phyloP scores from a whole-genome alignment of 2,329 filamentous ascomycete species.

The Venturia effusa region DNA sequence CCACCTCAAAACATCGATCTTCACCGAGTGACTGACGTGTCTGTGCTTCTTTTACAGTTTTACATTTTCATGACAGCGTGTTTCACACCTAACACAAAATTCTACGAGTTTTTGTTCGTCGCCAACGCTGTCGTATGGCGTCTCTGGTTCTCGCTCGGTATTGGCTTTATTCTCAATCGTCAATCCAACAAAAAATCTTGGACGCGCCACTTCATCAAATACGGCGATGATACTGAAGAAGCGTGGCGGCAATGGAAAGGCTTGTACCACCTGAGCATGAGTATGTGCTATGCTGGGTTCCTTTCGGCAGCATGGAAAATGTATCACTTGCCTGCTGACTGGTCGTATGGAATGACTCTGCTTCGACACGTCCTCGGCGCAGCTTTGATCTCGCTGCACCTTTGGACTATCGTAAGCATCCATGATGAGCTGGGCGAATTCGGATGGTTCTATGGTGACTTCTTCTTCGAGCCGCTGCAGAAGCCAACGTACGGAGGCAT shows the following conservation, averaged over 20 bases:
- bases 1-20: constrained; percentile 78
- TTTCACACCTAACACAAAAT: constrained; percentile 63
- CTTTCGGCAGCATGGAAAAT: constrained; percentile 92
- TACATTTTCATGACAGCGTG: constrained; percentile 66
- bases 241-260: constrained; percentile 98
- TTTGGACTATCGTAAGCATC: constrained; percentile 88
- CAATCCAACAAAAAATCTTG: constrained; percentile 89
- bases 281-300: constrained; percentile 81
- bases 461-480: constrained; percentile 84
- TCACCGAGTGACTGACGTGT: constrained; percentile 75
- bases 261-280: constrained; percentile 85
- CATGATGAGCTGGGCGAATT: constrained; percentile 96
- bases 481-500: constrained; percentile 95
- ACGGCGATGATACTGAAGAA: constrained; percentile 78
- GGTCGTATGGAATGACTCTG: constrained; percentile 74
- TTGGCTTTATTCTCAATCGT: constrained; percentile 72
- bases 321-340: constrained; percentile 78
- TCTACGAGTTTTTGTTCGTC: constrained; percentile 71
- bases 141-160: constrained; percentile 80
- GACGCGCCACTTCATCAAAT: constrained; percentile 97
- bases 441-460: constrained; percentile 98
- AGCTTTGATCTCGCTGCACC: constrained; percentile 70
- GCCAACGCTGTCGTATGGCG: constrained; percentile 73
- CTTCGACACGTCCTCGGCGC: constrained; percentile 79
- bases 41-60: constrained; percentile 62